phyloP scores from a whole-genome alignment of 352 stramenopile genomes.

The Phytopythium kandeliae region DNA sequence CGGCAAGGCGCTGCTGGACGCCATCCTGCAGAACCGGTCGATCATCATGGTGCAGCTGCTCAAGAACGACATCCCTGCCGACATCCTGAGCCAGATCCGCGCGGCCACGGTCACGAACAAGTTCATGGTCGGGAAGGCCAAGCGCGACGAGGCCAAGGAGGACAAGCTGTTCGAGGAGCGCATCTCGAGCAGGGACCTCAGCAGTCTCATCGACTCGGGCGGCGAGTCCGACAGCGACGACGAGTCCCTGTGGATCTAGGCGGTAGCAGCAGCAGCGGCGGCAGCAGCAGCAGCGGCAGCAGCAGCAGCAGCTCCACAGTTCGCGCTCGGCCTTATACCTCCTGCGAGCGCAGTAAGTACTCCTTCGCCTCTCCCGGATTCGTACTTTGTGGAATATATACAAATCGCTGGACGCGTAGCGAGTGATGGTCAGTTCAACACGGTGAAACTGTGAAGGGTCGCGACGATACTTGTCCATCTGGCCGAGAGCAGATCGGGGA shows the following conservation, averaged over 20 bases:
- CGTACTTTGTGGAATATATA: constrained; percentile 4
- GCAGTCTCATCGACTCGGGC: constrained; percentile 1
- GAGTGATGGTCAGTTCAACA: constrained; percentile 6
- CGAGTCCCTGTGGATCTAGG: constrained; percentile 39
- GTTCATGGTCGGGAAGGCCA: constrained; percentile 31
- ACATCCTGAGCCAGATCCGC: constrained; percentile 31
- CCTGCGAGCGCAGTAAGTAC: background rate
- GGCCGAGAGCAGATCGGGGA: too few species aligned
- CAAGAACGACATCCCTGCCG: constrained; percentile 34
- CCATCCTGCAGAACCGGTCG: constrained; percentile 35
- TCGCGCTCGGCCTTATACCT: background rate
- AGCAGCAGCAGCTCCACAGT: too few species aligned
- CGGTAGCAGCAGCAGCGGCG: background rate
- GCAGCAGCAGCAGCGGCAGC: too few species aligned
- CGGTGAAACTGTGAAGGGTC: too few species aligned
- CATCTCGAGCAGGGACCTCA: constrained; percentile 11
- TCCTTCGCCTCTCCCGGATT: too few species aligned
- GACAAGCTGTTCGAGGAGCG: constrained; percentile 16
- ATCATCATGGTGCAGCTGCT: constrained; percentile 37
- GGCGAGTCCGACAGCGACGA: constrained; percentile 26
- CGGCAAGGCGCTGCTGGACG: constrained; percentile 34
- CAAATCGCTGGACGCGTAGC: too few species aligned
- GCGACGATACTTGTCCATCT: too few species aligned
- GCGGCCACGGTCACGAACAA: constrained; percentile 42
- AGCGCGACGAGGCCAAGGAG: constrained; percentile 34